Base-by-base conservation (phyloP, 2,329 filamentous ascomycete genomes). In the Colletotrichum salicis region DNA sequence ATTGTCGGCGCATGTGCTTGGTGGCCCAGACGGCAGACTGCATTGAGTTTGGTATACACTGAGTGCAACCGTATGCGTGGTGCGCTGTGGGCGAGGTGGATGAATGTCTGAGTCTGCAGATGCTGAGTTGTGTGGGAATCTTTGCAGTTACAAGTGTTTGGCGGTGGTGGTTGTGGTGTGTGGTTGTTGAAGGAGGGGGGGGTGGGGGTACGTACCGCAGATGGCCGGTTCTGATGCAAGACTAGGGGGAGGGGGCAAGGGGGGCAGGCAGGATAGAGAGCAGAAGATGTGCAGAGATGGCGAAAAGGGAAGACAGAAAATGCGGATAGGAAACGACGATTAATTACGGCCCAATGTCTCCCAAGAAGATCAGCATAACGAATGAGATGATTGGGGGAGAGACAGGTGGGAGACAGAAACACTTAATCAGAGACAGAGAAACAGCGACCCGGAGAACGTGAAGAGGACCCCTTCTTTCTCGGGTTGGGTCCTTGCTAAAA, bases 61-160 rank as follows among this genome's bases (percentile, higher is more conserved):
- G 52, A 64, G 61, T 64, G 60, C 60, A 24, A 64, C 66, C 37
- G 60, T 61, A 41, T 55, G 56, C 64, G 48, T 45, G 62, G 56
- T 55, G 37, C 11, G 59, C 57, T 24, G 45, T 19, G n/a, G 13
- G n/a, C 48, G 29, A n/a, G 56, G 68, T 62, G 64, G 57, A 63
- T n/a, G 65, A 56, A 56, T 71, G 69, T 71, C 45, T 64, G 33
- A 51, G 31, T 64, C 37, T 63, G 57, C 57, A 68, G 68, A 52
- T 37, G 24, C 24, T 29, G 31, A 4, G n/a, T 51, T 51, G 29
- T 48, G 41, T 58, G 68, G 33, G 52, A 45, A n/a, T 48, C 15
- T 48, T n/a, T 48, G 41, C 41, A 48, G 19, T 48, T 19, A 48
- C 41, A 22, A 19, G 41, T n/a, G 41, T n/a, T 11, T n/a, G 37